These are phyloP conservation scores for Peniophora sp. DNA, from an alignment of 1,284 basidiomycete genomes.

Conservation along the genomic window DNA sequence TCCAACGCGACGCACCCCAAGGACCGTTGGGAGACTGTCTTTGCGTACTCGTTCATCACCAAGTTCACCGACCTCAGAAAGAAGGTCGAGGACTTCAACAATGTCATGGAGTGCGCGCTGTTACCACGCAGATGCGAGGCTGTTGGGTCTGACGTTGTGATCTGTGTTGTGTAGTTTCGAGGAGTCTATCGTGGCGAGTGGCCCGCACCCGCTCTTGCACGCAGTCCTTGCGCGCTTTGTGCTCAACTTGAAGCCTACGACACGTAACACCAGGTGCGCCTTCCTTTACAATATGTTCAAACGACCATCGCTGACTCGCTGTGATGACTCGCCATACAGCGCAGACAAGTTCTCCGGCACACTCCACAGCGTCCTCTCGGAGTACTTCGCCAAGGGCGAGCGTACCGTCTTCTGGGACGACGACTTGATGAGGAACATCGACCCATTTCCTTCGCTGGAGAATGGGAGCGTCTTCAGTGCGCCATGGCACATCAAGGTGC, in stretches of 20 bases:
- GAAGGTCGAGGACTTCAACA: constrained; percentile 69
- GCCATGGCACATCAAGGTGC: constrained; percentile 71
- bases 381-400: constrained; percentile 64
- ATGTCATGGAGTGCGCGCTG: constrained; percentile 64
- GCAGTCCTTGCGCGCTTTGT: constrained; percentile 67
- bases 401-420: constrained; percentile 75
- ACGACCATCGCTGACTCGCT: constrained; percentile 24
- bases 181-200: constrained; percentile 60
- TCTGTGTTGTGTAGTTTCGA: constrained; percentile 49
- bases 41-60: constrained; percentile 75
- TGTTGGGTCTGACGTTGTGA: constrained; percentile 6
- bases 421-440: constrained; percentile 50
- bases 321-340: constrained; percentile 30
- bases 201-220: constrained; percentile 62
- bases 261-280: constrained; percentile 77
- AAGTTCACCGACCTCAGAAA: constrained; percentile 67
- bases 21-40: constrained; percentile 79
- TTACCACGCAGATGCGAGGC: constrained; percentile 3
- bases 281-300: constrained; percentile 18
- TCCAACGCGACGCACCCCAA: constrained; percentile 64
- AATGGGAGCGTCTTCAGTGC: constrained; percentile 67
- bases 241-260: constrained; percentile 69
- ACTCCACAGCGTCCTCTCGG: constrained; percentile 54
- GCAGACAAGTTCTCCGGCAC: constrained; percentile 71
- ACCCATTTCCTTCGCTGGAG: constrained; percentile 57